Percentiles rank a stretch among this genome's conserved stretches.
Evolutionary conservation across 345 rosid species (phyloP).

Genomic region (Brassica nigra): DNA sequence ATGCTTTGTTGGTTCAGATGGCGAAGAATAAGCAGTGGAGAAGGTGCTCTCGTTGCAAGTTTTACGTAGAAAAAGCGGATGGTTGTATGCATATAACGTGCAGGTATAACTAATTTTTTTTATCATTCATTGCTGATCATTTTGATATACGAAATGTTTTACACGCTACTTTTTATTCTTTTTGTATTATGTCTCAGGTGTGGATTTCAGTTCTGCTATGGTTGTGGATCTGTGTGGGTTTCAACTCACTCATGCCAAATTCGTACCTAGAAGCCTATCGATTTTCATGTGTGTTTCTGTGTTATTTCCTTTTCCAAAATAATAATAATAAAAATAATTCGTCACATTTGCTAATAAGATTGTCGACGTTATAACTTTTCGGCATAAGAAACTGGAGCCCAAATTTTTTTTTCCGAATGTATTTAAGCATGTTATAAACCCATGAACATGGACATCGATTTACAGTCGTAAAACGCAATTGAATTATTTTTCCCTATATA

Average conservation of each 20-base stretch:
- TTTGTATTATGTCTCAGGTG: constrained; percentile 34
- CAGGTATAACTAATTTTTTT: constrained; percentile 36
- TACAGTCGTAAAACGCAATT: not conserved
- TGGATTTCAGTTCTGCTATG: constrained; percentile 47
- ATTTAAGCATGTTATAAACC: not conserved
- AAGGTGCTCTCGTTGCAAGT: constrained; percentile 47
- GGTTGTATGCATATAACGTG: constrained; percentile 52
- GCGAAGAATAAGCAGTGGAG: constrained; percentile 52
- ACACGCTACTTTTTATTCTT: not conserved
- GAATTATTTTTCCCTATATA: not conserved
- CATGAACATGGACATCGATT: not conserved
- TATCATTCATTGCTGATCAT: not conserved
- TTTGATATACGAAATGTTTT: not conserved
- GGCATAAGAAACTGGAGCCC: not conserved
- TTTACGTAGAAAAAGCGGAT: constrained; percentile 42
- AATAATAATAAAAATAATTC: not conserved
- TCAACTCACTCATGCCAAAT: constrained; percentile 20
- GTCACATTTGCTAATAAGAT: not conserved
- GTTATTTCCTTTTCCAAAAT: not conserved
- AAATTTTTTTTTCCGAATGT: not conserved
- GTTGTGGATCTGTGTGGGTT: constrained; percentile 43
- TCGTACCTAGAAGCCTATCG: not conserved
- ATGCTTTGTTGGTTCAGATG: constrained; percentile 46
- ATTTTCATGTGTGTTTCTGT: not conserved
- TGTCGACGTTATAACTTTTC: not conserved